Base-by-base conservation (phyloP, 2,329 filamentous ascomycete genomes). In the Periconia macrospinosa region DNA sequence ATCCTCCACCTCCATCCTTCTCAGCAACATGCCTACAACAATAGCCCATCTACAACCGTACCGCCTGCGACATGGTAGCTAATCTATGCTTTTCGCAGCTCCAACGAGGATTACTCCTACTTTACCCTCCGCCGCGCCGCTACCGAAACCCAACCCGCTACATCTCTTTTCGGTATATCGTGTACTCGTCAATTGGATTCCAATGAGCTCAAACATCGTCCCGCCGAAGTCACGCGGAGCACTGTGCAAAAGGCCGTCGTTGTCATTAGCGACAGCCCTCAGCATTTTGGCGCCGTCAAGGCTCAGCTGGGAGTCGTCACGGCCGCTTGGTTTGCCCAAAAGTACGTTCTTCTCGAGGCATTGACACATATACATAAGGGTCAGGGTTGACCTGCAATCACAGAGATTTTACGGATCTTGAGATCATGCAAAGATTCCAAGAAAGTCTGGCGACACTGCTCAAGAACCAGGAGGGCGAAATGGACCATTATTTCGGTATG, bases 181-280 rank as follows among this genome's bases (percentile, higher is more conserved):
- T 99, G 94, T 74, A 96, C 93, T 15, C 85, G 93, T 55, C 94
- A 97, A 77, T 83, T 99, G 67, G 90, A 96, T 68, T 84, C 92
- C 15, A 85, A 86, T 14, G 81, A 87, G 65, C 81, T 99, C 58
- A 83, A 91, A 61, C 86, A 90, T 69, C 85, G 91, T 27, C 89
- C 92, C 0, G 80, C 89, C 47, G 93, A 97, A 53, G 94, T 99
- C 48, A 99, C 94, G n/a, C 84, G 94, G 57, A 96, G 91, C 55
- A 97, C 94, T 1, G 94, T 99, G 41, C 94, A 99, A 73, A 99
- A 99, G 79, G 94, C 93, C 14, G 92, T 99, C 3, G 93, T 99
- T 44, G 92, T 96, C 51, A 91, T 99, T 63, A 92, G 91, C 50
- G 91, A 97, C 74, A 91, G 86, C 58, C 94, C 94, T 9, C 90